phyloP scores from a whole-genome alignment of 2,329 filamentous ascomycete genomes.

The Aspergillus alliaceus region DNA sequence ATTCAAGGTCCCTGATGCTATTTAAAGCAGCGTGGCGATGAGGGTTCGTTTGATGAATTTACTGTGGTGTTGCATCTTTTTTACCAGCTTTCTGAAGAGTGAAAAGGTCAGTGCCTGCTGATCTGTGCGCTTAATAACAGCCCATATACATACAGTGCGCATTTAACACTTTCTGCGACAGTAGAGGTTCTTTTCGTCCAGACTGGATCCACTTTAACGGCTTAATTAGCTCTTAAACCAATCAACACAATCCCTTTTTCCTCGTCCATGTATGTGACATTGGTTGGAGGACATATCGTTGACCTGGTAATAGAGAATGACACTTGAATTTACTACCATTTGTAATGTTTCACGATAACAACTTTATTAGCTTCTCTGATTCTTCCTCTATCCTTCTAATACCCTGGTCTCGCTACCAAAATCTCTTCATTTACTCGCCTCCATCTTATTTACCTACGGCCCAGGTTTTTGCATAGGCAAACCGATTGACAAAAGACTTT shows the following conservation, averaged over 20 bases:
- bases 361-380: not conserved
- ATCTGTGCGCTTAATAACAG: not conserved
- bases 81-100: no score
- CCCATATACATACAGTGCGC: not conserved
- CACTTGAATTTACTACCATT: no score
- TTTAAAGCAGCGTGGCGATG: conserved; percentile 1
- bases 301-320: no score
- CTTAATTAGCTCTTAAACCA: not conserved
- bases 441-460: not conserved
- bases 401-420: no score
- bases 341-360: not conserved
- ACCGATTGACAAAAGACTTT: not conserved
- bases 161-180: not conserved
- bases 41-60: not conserved
- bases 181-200: not conserved
- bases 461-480: not conserved
- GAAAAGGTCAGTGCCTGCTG: not conserved
- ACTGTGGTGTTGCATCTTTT: no score
- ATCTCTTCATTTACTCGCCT: no score
- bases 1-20: not conserved
- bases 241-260: not conserved
- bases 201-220: not conserved
- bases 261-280: no score
- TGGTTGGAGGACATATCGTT: no score
- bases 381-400: not conserved